Conservation (phyloP, 2,329 filamentous ascomycete species). For the Penicillium sclerotigenum region DNA sequence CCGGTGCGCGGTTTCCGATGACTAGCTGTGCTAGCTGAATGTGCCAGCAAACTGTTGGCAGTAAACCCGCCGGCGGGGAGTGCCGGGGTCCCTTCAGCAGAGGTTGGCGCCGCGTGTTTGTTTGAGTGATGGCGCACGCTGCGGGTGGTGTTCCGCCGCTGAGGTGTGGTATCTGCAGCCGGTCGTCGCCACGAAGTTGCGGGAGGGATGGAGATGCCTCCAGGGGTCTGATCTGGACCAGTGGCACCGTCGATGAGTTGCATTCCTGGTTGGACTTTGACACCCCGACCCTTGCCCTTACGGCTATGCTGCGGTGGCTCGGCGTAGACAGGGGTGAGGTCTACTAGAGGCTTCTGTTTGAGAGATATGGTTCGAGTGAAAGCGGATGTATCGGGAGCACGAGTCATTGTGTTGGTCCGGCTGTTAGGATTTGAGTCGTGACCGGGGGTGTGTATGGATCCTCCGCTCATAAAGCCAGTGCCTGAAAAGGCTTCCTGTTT, state of each 20-base stretch:
- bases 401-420: conserved; percentile 36
- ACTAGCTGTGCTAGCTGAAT: conserved; percentile 17
- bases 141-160: conserved; percentile 34
- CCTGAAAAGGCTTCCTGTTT: conserved; percentile 49
- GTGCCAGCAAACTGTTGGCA: conserved; percentile 39
- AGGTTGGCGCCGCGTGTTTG: conserved; percentile 8
- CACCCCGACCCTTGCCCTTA: conserved; percentile 38
- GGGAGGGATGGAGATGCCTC: conserved; percentile 36
- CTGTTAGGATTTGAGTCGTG: conserved; percentile 25
- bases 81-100: conserved; percentile 7
- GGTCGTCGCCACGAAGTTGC: conserved; percentile 43
- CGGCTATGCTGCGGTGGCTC: conserved; percentile 54
- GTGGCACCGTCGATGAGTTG: conserved; percentile 45
- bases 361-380: conserved; percentile 49
- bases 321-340: conserved; percentile 62
- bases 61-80: conserved; percentile 29
- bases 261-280: conserved; percentile 43
- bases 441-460: conserved; percentile 40
- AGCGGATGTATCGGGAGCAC: conserved; percentile 26
- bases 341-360: conserved; percentile 59
- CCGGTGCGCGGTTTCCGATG: conserved; percentile 27
- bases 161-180: conserved; percentile 12
- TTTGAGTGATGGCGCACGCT: conserved; percentile 23
- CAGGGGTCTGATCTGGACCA: conserved; percentile 34
- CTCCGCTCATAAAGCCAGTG: conserved; percentile 51